Evolutionary conservation across 2,329 filamentous ascomycete species (phyloP), one percentile per base, ranked within the genome.

Genomic region (Sporothrix dimorphospora): DNA sequence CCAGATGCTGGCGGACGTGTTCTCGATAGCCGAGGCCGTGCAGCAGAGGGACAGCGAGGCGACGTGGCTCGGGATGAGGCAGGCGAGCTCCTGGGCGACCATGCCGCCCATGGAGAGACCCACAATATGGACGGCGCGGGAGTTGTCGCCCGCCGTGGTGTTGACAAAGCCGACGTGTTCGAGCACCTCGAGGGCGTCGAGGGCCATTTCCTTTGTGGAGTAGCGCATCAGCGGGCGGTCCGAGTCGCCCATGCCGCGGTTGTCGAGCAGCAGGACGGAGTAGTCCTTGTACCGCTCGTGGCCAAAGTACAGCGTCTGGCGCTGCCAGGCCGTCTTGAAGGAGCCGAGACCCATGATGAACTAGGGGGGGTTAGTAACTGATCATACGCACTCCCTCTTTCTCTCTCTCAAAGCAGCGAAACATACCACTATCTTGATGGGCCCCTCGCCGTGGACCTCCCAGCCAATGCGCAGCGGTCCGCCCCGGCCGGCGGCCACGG

Each of bases 71-170:
- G 89, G 88, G 40, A 83, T 81, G n/a, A 84, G 80, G 75, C 81
- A 83, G 27, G 86, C 89, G 4, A 97, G 78, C 82, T 97, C 94
- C 81, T 97, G 94, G 2, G 92, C 89, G 77, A 97, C 95, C 94
- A 97, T 97, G 78, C 94, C 94, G 75, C 94, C 94, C 87, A 97
- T 92, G 73, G 91, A 93, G 75, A 95, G 89, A 71, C 94, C 94
- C 45, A 92, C 84, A 69, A 97, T 80, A 82, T 97, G 90, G 79
- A 83, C 85, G 77, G 84, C 75, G 72, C 79, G 9, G 79, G 71
- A 2, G 71, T 66, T 40, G 57, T 80, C 38, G 40, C 53, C 2
- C n/a, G 72, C 19, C 19, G 3, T 12, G 51, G 3, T 12, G 51
- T 73, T 71, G 12, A 73, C 59, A 19, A 73, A 97, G 74, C 89